Evolutionary conservation across 1,284 basidiomycete species (phyloP).

Genomic region (Papiliotrema flavescens): DNA sequence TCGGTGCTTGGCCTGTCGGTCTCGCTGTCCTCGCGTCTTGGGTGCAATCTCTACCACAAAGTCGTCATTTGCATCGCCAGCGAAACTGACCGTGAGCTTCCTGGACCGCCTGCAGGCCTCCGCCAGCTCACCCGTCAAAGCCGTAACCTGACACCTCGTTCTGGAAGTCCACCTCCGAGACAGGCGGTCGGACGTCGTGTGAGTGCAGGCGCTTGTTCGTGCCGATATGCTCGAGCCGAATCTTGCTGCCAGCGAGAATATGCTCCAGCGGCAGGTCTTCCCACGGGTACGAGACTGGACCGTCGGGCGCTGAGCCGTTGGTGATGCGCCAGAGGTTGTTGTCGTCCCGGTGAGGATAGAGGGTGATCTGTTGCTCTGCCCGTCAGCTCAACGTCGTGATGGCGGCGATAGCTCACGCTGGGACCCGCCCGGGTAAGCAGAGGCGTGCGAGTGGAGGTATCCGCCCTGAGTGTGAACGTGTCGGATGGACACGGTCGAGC

Average conservation of each 20-base stretch:
- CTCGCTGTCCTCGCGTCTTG: slow-evolving; percentile 52
- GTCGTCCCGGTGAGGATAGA: slow-evolving; percentile 90
- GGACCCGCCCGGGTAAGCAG: slow-evolving; percentile 82
- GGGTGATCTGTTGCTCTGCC: slow-evolving; percentile 92
- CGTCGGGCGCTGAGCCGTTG: slow-evolving; percentile 59
- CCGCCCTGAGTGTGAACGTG: slow-evolving; percentile 97
- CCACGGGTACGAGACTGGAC: slow-evolving; percentile 58
- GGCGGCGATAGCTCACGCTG: slow-evolving; percentile 58
- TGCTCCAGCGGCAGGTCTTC: slow-evolving; percentile 59
- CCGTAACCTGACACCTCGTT: slow-evolving; percentile 98
- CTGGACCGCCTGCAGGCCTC: no score
- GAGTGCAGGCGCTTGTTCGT: slow-evolving; percentile 90
- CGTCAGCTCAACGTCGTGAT: background rate
- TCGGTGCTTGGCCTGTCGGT: slow-evolving; percentile 65
- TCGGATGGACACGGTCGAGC: slow-evolving; percentile 76
- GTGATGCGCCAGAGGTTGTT: slow-evolving; percentile 88
- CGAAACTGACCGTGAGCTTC: slow-evolving; percentile 31
- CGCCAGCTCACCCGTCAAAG: slow-evolving; percentile 65
- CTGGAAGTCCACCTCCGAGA: slow-evolving; percentile 99
- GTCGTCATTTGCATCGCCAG: slow-evolving; percentile 83
- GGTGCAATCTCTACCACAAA: slow-evolving; percentile 85
- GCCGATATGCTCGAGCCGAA: slow-evolving; percentile 76
- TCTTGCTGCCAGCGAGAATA: slow-evolving; percentile 64
- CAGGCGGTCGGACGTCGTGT: slow-evolving; percentile 87
- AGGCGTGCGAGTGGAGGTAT: slow-evolving; percentile 91